These are phyloP conservation scores for Candida suzukii DNA, from an alignment of 805 yeast genomes.

Conservation along the genomic window DNA sequence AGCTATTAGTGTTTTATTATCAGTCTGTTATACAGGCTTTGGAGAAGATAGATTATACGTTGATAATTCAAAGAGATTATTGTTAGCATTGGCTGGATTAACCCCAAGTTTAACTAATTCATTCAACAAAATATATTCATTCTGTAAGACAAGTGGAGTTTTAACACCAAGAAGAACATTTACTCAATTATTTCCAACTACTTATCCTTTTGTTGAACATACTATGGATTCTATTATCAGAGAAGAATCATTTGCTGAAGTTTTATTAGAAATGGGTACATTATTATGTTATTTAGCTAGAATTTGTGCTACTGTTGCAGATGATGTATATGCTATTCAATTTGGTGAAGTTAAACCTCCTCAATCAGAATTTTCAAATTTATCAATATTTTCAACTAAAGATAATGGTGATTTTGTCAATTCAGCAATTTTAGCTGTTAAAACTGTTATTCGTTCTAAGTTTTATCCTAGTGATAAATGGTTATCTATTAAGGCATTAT, in stretches of 20 bases:
- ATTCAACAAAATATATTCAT: constrained; percentile 46
- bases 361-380: background rate
- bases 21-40: constrained; percentile 31
- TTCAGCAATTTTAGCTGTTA: constrained; percentile 22
- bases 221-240: constrained; percentile 71
- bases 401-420: background rate
- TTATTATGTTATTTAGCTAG: constrained; percentile 51
- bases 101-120: constrained; percentile 47
- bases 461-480: constrained; percentile 66
- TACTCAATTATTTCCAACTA: constrained; percentile 61
- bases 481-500: constrained; percentile 58
- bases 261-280: constrained; percentile 60
- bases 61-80: constrained; percentile 26
- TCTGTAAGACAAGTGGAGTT: constrained; percentile 34
- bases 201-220: constrained; percentile 54
- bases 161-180: constrained; percentile 55
- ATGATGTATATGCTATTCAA: background rate
- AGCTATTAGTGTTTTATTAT: constrained; percentile 51
- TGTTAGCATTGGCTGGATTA: constrained; percentile 43
- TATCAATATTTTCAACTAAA: background rate
- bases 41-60: constrained; percentile 16
- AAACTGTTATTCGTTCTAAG: constrained; percentile 43
- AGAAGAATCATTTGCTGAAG: constrained; percentile 63
- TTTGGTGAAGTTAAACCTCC: background rate
- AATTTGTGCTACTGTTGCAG: constrained; percentile 3